Evolutionary conservation across 257 asterid genomes (phyloP).

Genomic region (Nicotiana tabacum): DNA sequence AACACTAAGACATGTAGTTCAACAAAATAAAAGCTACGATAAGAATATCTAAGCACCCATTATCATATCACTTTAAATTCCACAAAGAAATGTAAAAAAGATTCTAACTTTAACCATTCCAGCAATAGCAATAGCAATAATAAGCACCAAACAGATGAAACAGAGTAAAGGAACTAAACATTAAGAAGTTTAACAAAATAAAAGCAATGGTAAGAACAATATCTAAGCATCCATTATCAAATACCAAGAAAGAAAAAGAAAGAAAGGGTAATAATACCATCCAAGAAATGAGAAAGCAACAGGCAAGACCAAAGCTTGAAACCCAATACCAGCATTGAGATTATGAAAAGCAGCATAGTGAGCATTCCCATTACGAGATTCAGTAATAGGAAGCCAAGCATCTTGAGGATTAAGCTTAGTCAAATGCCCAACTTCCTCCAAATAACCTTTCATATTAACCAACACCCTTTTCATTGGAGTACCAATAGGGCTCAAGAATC

Average conservation of each 20-base stretch:
- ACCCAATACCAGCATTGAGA: conserved; percentile 95
- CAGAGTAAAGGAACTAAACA: background rate
- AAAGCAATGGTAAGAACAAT: too few species aligned
- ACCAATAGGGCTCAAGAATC: conserved; percentile 96
- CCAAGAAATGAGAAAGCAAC: conserved; percentile 97
- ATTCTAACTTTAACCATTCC: background rate
- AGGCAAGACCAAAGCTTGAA: conserved; percentile 88
- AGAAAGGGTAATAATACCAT: conserved; percentile 43
- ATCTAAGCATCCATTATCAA: background rate
- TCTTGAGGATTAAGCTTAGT: conserved; percentile 97
- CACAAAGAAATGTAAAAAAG: background rate
- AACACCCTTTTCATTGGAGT: conserved; percentile 96
- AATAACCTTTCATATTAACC: conserved; percentile 82
- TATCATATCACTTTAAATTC: background rate
- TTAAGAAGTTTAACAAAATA: background rate
- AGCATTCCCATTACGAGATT: conserved; percentile 92
- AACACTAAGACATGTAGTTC: too few species aligned
- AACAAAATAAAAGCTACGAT: too few species aligned
- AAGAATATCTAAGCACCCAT: too few species aligned
- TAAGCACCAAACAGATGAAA: background rate
- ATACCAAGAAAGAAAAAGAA: background rate
- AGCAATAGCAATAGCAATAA: background rate
- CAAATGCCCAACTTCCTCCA: conserved; percentile 94
- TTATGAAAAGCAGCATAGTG: conserved; percentile 96
- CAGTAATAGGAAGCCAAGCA: conserved; percentile 99